Evolutionary conservation across 441 rosid species (phyloP).

Genomic region (Kokia cookei): DNA sequence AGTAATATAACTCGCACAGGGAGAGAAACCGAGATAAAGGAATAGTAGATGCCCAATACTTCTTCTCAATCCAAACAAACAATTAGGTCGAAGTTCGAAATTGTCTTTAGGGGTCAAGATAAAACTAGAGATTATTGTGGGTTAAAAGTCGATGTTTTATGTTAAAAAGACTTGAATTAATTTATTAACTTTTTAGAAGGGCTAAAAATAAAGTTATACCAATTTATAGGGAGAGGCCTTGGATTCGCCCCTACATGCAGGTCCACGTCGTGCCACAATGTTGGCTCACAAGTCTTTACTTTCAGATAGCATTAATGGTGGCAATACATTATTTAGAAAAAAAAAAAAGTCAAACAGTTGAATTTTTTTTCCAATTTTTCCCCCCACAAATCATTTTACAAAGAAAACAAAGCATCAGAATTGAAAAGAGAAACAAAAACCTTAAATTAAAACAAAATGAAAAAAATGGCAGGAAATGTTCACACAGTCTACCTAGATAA

Average conservation of each 20-base stretch:
- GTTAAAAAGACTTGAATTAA: neutral
- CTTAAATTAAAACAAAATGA: neutral
- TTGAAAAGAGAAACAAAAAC: neutral
- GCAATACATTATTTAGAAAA: neutral
- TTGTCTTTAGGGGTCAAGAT: neutral
- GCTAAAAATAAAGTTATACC: neutral
- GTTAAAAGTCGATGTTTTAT: neutral
- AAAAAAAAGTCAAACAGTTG: neutral
- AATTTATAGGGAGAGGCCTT: neutral
- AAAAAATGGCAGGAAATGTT: neutral
- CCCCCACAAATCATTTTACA: neutral
- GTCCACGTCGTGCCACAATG: neutral
- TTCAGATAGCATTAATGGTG: neutral
- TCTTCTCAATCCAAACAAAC: neutral
- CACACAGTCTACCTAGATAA: neutral
- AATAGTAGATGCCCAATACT: neutral
- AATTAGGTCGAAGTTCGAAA: neutral
- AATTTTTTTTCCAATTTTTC: neutral
- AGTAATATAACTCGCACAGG: neutral
- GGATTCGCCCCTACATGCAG: neutral
- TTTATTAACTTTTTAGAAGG: neutral
- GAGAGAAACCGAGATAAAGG: neutral
- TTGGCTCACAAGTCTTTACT: neutral
- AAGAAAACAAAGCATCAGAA: neutral
- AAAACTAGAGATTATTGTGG: neutral